Percentiles rank a stretch among this genome's conserved stretches.
These are phyloP conservation scores for Cyberlindnera veronae DNA, from an alignment of 805 yeast genomes.

Conservation along the genomic window DNA sequence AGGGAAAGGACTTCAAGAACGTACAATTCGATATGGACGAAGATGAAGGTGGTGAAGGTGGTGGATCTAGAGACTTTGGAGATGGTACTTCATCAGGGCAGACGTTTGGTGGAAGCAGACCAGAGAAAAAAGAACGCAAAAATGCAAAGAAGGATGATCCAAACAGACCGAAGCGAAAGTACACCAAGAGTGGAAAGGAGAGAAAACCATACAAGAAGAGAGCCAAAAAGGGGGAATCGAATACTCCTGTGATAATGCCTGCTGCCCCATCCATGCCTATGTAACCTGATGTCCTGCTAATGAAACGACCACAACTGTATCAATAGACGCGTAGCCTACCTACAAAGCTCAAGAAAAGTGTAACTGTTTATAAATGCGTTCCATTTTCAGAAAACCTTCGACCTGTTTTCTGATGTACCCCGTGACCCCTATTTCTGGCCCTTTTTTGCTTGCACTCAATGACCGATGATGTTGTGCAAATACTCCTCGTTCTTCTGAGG, in stretches of 20 bases:
- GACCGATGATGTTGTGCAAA: constrained; percentile 19
- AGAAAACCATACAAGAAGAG: constrained; percentile 32
- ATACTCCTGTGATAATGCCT: constrained; percentile 13
- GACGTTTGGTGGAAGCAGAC: constrained; percentile 9
- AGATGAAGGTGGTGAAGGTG: constrained; percentile 26
- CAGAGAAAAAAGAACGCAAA: constrained; percentile 13
- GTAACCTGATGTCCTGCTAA: neutral
- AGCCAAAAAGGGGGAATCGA: constrained; percentile 26
- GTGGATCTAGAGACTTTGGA: constrained; percentile 23
- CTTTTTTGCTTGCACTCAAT: neutral
- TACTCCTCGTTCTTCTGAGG: constrained; percentile 21
- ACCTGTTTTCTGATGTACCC: no score
- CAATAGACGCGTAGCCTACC: no score
- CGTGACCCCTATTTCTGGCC: neutral
- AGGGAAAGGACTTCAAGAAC: constrained; percentile 38
- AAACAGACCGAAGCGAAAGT: constrained; percentile 28
- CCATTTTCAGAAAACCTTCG: no score
- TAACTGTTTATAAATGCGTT: no score
- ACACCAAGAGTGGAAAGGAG: constrained; percentile 31
- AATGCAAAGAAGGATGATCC: constrained; percentile 17
- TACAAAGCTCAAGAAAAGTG: no score
- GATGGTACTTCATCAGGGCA: constrained; percentile 9
- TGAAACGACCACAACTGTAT: neutral
- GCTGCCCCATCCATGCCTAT: constrained; percentile 14
- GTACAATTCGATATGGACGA: constrained; percentile 27